These are phyloP conservation scores for Tolypocladium paradoxum DNA, from an alignment of 2,329 filamentous ascomycete species.

Conservation along the genomic window DNA sequence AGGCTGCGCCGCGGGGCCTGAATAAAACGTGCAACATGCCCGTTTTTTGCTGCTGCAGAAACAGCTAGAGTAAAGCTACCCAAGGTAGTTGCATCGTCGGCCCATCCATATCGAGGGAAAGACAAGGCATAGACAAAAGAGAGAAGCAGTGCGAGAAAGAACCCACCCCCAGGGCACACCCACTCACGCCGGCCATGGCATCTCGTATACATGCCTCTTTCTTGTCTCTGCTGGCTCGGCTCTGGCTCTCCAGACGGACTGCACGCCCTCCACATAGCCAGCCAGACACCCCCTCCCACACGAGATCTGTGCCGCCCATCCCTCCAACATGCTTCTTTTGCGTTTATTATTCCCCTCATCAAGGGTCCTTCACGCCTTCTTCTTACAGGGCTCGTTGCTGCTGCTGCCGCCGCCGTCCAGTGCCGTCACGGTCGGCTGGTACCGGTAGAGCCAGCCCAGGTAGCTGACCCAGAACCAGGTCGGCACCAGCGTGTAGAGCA, in stretches of 20 bases:
- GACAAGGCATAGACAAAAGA: too few species aligned
- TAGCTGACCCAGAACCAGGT: constrained; percentile 8
- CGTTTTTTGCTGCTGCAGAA: neutral
- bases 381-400: too few species aligned
- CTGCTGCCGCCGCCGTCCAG: neutral
- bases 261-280: neutral
- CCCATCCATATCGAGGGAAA: neutral
- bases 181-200: neutral
- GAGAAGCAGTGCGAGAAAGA: neutral
- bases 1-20: too few species aligned
- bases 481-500: constrained; percentile 8
- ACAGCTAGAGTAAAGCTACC: neutral
- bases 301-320: neutral
- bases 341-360: neutral
- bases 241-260: neutral
- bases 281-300: neutral
- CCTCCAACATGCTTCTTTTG: neutral
- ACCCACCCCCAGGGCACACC: neutral
- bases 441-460: constrained; percentile 8
- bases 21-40: neutral
- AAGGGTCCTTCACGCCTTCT: neutral
- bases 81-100: neutral
- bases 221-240: neutral
- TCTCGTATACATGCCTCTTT: neutral
- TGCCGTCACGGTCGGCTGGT: constrained; percentile 6